These are phyloP conservation scores for Bombardia bombarda DNA, from an alignment of 495 filamentous ascomycete species.

Conservation along the genomic window DNA sequence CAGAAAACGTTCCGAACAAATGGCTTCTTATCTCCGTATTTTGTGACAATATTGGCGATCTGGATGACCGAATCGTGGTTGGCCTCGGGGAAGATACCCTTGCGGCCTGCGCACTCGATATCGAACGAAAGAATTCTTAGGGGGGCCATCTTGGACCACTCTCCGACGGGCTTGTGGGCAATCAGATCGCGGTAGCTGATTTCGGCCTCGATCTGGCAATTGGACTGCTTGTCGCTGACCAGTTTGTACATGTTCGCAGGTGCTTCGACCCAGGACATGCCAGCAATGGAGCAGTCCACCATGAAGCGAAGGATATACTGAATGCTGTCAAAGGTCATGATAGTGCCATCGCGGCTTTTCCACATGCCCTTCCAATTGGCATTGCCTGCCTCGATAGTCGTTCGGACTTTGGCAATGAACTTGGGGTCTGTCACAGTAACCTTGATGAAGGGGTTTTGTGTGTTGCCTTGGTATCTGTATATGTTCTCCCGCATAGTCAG, in stretches of 20 bases:
- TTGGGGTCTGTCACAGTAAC: slow-evolving; percentile 87
- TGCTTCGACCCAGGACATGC: slow-evolving; percentile 97
- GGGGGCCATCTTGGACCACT: slow-evolving; percentile 98
- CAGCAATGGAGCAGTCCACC: slow-evolving; percentile 89
- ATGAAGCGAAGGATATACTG: slow-evolving; percentile 95
- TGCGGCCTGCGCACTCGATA: slow-evolving; percentile 97
- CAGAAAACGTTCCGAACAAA: slow-evolving; percentile 97
- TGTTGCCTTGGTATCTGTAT: slow-evolving; percentile 86
- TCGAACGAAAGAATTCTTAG: slow-evolving; percentile 91
- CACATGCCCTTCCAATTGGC: slow-evolving; percentile 89
- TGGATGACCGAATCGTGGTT: slow-evolving; percentile 92
- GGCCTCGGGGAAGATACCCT: slow-evolving; percentile 93
- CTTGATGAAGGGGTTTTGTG: slow-evolving; percentile 86
- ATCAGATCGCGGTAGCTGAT: slow-evolving; percentile 77
- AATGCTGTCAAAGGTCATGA: slow-evolving; percentile 89
- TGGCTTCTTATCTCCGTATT: slow-evolving; percentile 90
- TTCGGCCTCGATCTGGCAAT: slow-evolving; percentile 89
- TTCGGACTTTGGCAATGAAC: slow-evolving; percentile 63
- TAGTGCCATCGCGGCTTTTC: slow-evolving; percentile 57
- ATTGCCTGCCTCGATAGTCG: slow-evolving; percentile 59
- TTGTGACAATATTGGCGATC: slow-evolving; percentile 95
- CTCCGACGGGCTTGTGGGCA: slow-evolving; percentile 80
- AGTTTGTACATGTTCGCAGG: slow-evolving; percentile 65
- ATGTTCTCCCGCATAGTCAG: slow-evolving; percentile 81
- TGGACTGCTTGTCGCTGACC: slow-evolving; percentile 65